phyloP scores from a whole-genome alignment of 352 stramenopile genomes.

The Pythium vanterpoolii region DNA sequence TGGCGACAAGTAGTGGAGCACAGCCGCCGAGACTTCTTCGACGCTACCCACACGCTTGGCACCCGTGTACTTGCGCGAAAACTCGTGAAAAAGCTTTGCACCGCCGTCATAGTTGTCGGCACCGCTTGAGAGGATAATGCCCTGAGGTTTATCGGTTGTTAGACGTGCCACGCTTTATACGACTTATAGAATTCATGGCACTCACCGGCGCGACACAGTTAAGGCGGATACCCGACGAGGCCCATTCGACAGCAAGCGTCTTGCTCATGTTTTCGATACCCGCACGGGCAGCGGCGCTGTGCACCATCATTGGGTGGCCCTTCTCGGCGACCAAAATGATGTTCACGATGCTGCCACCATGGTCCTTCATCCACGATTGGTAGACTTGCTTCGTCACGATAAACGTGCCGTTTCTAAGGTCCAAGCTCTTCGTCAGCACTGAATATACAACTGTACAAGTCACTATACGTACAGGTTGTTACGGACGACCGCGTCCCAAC shows the following conservation, averaged over 20 bases:
- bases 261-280: constrained; percentile 92
- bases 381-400: constrained; percentile 79
- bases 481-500: constrained; percentile 88
- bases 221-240: constrained; percentile 83
- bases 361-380: constrained; percentile 80
- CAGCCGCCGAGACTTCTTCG: constrained; percentile 88
- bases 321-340: constrained; percentile 89
- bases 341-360: constrained; percentile 85
- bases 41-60: constrained; percentile 87
- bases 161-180: no score
- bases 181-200: no score
- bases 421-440: neutral
- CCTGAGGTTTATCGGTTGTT: no score
- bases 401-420: constrained; percentile 75
- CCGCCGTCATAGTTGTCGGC: constrained; percentile 87
- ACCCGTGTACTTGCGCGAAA: constrained; percentile 61
- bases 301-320: constrained; percentile 85
- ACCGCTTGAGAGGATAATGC: constrained; percentile 60
- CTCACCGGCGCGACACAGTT: constrained; percentile 88
- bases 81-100: constrained; percentile 74
- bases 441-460: neutral
- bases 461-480: constrained; percentile 72
- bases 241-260: constrained; percentile 92
- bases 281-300: constrained; percentile 81
- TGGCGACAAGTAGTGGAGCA: constrained; percentile 89